Conservation (phyloP, 257 asterid genomes). For the Penstemon newberryi region DNA sequence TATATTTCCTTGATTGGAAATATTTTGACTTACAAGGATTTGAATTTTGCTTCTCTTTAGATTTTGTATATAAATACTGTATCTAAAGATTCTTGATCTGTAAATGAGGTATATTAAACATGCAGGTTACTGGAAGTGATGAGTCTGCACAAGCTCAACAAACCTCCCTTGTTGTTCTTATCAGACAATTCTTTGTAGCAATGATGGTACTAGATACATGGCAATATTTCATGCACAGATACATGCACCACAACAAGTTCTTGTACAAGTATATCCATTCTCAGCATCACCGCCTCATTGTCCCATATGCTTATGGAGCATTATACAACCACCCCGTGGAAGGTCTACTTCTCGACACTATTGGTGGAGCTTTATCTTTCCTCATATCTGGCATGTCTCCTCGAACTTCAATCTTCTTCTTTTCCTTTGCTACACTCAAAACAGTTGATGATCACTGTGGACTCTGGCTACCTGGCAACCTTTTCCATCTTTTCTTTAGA, state of each 20-base stretch:
- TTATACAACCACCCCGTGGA: slow-evolving; percentile 92
- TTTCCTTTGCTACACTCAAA: slow-evolving; percentile 86
- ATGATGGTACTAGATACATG: slow-evolving; percentile 85
- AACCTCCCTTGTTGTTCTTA: slow-evolving; percentile 54
- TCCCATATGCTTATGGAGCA: slow-evolving; percentile 90
- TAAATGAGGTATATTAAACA: slow-evolving; percentile 21
- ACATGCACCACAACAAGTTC: slow-evolving; percentile 94
- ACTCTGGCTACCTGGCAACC: slow-evolving; percentile 87
- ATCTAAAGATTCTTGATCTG: neutral
- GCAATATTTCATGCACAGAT: slow-evolving; percentile 93
- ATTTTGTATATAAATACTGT: neutral
- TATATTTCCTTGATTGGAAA: neutral
- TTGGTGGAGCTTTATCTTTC: slow-evolving; percentile 84
- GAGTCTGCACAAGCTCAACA: slow-evolving; percentile 44
- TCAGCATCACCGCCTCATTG: slow-evolving; percentile 83
- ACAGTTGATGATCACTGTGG: slow-evolving; percentile 96
- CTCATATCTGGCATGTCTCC: slow-evolving; percentile 94
- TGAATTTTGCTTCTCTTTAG: slow-evolving; percentile 3
- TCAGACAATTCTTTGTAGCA: slow-evolving; percentile 55
- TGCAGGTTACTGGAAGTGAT: slow-evolving; percentile 70
- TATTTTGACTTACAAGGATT: slow-evolving; percentile 1
- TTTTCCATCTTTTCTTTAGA: slow-evolving; percentile 64
- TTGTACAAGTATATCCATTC: slow-evolving; percentile 84
- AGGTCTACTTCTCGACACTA: slow-evolving; percentile 83
- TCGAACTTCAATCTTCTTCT: slow-evolving; percentile 79